phyloP scores from a whole-genome alignment of 768 basidiomycete species.

The Coprinopsis strossmayeri region DNA sequence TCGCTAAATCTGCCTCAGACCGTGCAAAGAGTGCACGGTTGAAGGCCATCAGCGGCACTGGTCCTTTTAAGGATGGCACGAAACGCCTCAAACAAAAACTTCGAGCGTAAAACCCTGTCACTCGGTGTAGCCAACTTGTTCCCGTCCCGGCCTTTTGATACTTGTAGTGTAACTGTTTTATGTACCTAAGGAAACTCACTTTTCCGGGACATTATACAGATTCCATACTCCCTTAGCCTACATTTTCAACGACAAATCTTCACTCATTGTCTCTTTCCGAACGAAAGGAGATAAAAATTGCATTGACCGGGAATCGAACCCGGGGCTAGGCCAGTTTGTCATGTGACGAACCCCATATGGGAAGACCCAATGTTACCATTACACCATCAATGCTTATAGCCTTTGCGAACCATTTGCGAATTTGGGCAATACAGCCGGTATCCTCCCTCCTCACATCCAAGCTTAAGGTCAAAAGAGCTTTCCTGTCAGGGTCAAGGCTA shows the following conservation, averaged over 20 bases:
- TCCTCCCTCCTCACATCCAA: too few species aligned
- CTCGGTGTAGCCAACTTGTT: background rate
- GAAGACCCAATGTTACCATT: conserved; percentile 77
- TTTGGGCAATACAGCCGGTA: too few species aligned
- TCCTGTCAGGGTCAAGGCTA: too few species aligned
- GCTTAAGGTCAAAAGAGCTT: too few species aligned
- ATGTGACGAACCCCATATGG: too few species aligned
- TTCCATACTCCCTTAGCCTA: background rate
- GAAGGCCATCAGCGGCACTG: conserved; percentile 15
- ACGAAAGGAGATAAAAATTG: conserved; percentile 17
- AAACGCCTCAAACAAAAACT: background rate
- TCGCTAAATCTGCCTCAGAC: conserved; percentile 29
- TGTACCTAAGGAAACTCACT: background rate
- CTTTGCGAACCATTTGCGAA: too few species aligned
- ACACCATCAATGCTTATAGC: too few species aligned
- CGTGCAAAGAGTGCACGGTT: conserved; percentile 32
- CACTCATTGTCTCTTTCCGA: background rate
- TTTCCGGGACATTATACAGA: background rate
- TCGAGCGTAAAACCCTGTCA: conserved; percentile 10
- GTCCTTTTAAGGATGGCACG: conserved; percentile 5
- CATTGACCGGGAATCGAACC: conserved; percentile 52
- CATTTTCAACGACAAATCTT: background rate
- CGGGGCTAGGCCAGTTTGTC: conserved; percentile 50
- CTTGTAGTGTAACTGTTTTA: background rate
- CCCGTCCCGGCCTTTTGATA: background rate